Base-by-base conservation (phyloP, 2,329 filamentous ascomycete genomes). In the Xylariaceae sp. region DNA sequence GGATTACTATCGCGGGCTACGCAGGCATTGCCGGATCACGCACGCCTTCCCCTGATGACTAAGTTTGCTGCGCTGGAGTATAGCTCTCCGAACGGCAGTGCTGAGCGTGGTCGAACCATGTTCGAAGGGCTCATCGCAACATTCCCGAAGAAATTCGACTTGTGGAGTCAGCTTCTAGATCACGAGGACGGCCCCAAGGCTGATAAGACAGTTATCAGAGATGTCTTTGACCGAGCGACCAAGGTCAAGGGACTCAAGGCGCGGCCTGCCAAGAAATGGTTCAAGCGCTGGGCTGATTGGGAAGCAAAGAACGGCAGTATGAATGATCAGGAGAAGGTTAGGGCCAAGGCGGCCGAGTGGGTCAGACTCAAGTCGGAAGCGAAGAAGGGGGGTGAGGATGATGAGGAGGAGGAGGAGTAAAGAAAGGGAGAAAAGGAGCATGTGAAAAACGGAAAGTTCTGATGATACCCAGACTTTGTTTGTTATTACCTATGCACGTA, bases 11-110 rank as follows among this genome's bases (percentile, higher is more conserved):
- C 86, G 2, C 87, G 92, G 42, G 92, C 94, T 12, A 85, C 88
- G 7, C 91, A 97, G 73, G 88, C 89, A 6, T 83, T 99, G 26
- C 80, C 81, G 50, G 81, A 86, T 55, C 85, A 79, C 60, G 73
- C 78, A 9, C 76, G 90, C 71, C 79, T 89, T 40, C 81, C 84
- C 57, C 80, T 95, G 0, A 90, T 92, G 53, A 83, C 87, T 64
- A 91, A 92, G 63, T 96, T 99, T 69, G 94, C 88, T 0, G 87
- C 89, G 19, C 81, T 99, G 27, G 94, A 99, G 72, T 99, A 95
- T 80, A 87, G 85, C 61, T 92, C 88, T 8, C 72, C 83, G 6
- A 83, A 87, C 65, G 91, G 91, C 52, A 89, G 95, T 64, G 77
- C 90, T 2, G 95, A 99, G 74, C 88, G 89, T 55, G 94, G 94